These are phyloP conservation scores for Penicillium parvum DNA, from an alignment of 495 filamentous ascomycete species.

Conservation along the genomic window DNA sequence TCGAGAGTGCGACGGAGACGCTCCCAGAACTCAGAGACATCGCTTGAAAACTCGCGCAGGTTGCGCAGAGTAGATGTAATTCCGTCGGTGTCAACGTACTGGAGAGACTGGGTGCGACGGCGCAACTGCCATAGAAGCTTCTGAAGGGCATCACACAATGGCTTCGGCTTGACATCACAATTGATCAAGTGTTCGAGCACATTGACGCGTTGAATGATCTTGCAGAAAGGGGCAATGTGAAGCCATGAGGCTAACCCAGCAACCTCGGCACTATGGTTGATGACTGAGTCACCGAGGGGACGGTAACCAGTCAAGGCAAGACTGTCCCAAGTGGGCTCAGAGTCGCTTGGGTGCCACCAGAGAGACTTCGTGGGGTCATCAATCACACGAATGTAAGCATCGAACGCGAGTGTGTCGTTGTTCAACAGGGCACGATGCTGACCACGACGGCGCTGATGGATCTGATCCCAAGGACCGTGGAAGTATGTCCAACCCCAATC, in stretches of 20 bases:
- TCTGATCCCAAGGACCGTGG: slow-evolving; percentile 56
- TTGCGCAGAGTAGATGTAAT: slow-evolving; percentile 43
- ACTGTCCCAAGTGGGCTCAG: slow-evolving; percentile 71
- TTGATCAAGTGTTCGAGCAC: slow-evolving; percentile 48
- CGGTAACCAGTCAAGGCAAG: slow-evolving; percentile 58
- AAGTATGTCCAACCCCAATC: slow-evolving; percentile 70
- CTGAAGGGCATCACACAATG: slow-evolving; percentile 46
- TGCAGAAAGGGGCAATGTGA: slow-evolving; percentile 54
- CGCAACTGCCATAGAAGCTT: slow-evolving; percentile 42
- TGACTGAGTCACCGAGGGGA: slow-evolving; percentile 43
- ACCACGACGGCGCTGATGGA: slow-evolving; percentile 51
- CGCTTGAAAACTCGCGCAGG: slow-evolving; percentile 39
- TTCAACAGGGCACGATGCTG: slow-evolving; percentile 60
- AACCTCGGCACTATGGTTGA: slow-evolving; percentile 48
- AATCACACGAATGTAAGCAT: slow-evolving; percentile 59
- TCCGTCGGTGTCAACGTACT: slow-evolving; percentile 42
- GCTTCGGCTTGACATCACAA: slow-evolving; percentile 47
- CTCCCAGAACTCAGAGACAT: slow-evolving; percentile 53
- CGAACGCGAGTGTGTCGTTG: slow-evolving; percentile 60
- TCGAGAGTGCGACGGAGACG: slow-evolving; percentile 48
- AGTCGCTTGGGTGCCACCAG: slow-evolving; percentile 61
- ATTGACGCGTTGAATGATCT: slow-evolving; percentile 48
- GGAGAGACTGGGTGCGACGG: slow-evolving; percentile 29
- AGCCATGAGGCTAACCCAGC: slow-evolving; percentile 55
- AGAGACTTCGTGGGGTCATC: slow-evolving; percentile 58